phyloP scores from a whole-genome alignment of 2,329 filamentous ascomycete species.

The Ploettnerulaceae sp. region DNA sequence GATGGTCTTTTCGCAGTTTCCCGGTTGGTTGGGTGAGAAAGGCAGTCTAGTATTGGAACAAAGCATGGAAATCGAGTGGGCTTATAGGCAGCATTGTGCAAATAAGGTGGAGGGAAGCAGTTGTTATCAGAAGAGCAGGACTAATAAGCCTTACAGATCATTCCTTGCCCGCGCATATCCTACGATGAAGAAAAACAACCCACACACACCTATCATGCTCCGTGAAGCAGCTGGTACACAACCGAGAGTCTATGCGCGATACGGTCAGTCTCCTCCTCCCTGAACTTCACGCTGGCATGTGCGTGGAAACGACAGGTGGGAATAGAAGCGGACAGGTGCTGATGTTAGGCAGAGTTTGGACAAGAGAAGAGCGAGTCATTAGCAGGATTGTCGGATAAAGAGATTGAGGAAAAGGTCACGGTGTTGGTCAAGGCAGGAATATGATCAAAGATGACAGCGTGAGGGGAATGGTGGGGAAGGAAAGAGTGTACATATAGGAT shows the following conservation, averaged over 20 bases:
- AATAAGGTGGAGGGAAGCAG: neutral
- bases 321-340: neutral
- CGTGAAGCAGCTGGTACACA: slow-evolving; percentile 82
- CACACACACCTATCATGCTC: slow-evolving; percentile 86
- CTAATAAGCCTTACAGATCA: slow-evolving; percentile 49
- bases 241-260: slow-evolving; percentile 87
- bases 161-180: slow-evolving; percentile 92
- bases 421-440: slow-evolving; percentile 49
- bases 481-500: slow-evolving; percentile 5
- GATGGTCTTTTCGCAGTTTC: too few relatives aligned
- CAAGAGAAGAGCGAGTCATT: slow-evolving; percentile 62
- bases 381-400: slow-evolving; percentile 62
- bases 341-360: slow-evolving; percentile 50
- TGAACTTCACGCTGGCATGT: neutral
- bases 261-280: slow-evolving; percentile 56
- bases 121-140: neutral
- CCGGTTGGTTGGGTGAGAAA: too few relatives aligned
- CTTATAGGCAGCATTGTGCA: neutral
- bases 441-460: too few relatives aligned
- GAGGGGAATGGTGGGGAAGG: neutral
- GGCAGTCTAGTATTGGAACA: too few relatives aligned
- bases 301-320: neutral
- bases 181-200: slow-evolving; percentile 99
- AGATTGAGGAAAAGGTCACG: slow-evolving; percentile 65
- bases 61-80: neutral